Percentiles rank a stretch among this genome's conserved stretches.
Conservation (phyloP, 495 filamentous ascomycete genomes). For the Lentithecium fluviatile region DNA sequence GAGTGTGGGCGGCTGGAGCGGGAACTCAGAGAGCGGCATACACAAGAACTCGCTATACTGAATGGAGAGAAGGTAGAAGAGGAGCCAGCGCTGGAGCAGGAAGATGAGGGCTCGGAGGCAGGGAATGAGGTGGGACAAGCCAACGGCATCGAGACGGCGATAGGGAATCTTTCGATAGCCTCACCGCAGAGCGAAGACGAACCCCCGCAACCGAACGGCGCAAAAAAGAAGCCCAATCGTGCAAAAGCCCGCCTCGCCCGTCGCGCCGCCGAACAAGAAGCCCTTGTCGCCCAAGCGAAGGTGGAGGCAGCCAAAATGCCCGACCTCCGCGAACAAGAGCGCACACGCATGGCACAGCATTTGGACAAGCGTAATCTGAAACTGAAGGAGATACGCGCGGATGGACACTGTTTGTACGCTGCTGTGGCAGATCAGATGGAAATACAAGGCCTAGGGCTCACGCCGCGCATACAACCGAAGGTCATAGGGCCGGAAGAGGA, state of each 20-base stretch:
- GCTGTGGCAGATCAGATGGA: constrained; percentile 82
- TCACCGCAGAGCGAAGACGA: neutral
- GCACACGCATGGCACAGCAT: constrained; percentile 61
- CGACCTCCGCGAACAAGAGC: constrained; percentile 71
- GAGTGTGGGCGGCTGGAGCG: constrained; percentile 44
- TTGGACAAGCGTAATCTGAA: constrained; percentile 62
- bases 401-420: constrained; percentile 95
- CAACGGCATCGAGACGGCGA: constrained; percentile 20
- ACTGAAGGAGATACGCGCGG: constrained; percentile 79
- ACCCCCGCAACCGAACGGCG: constrained; percentile 11
- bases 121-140: constrained; percentile 12
- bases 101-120: constrained; percentile 9
- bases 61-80: constrained; percentile 18
- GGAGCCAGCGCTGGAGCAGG: constrained; percentile 5
- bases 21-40: constrained; percentile 44
- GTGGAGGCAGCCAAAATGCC: constrained; percentile 72
- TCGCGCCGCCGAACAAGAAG: constrained; percentile 78
- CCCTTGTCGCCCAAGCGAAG: constrained; percentile 62
- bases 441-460: constrained; percentile 49
- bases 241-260: constrained; percentile 89
- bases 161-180: constrained; percentile 23
- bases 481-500: constrained; percentile 4
- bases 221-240: constrained; percentile 75
- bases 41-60: constrained; percentile 61
- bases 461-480: constrained; percentile 40